phyloP scores from a whole-genome alignment of 2,329 filamentous ascomycete genomes.

The Aspergillus sp. region DNA sequence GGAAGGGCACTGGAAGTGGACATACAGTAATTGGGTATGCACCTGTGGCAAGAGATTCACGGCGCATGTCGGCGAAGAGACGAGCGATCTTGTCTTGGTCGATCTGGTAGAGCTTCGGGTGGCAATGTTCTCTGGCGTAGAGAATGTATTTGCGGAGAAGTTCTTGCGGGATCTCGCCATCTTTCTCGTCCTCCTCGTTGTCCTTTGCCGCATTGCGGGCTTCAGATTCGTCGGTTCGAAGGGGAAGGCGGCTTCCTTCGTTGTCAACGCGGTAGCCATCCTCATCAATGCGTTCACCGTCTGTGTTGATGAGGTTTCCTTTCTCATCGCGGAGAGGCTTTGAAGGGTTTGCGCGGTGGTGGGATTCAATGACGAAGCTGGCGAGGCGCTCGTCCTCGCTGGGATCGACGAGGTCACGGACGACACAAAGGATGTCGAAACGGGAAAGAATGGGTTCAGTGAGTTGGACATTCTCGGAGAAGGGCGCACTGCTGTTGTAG shows the following conservation, averaged over 20 bases:
- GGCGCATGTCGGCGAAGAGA: slow-evolving; percentile 92
- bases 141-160: slow-evolving; percentile 94
- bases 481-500: slow-evolving; percentile 94
- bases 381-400: slow-evolving; percentile 89
- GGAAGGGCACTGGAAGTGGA: slow-evolving; percentile 17
- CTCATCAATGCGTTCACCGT: slow-evolving; percentile 59
- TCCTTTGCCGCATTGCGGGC: slow-evolving; percentile 41
- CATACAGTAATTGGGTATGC: slow-evolving; percentile 97
- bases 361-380: slow-evolving; percentile 90
- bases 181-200: slow-evolving; percentile 51
- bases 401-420: slow-evolving; percentile 92
- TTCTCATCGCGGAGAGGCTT: slow-evolving; percentile 50
- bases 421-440: slow-evolving; percentile 96
- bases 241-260: slow-evolving; percentile 36
- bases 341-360: slow-evolving; percentile 81
- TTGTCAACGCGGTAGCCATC: slow-evolving; percentile 55
- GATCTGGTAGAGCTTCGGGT: slow-evolving; percentile 93
- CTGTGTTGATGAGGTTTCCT: slow-evolving; percentile 44
- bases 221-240: slow-evolving; percentile 47
- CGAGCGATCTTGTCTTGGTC: slow-evolving; percentile 96
- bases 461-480: slow-evolving; percentile 92
- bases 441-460: slow-evolving; percentile 96
- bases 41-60: slow-evolving; percentile 88
- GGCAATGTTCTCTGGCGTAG: slow-evolving; percentile 85
- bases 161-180: slow-evolving; percentile 82